Evolutionary conservation across 768 basidiomycete genomes (phyloP).

Genomic region (Hortiboletus campestris): DNA sequence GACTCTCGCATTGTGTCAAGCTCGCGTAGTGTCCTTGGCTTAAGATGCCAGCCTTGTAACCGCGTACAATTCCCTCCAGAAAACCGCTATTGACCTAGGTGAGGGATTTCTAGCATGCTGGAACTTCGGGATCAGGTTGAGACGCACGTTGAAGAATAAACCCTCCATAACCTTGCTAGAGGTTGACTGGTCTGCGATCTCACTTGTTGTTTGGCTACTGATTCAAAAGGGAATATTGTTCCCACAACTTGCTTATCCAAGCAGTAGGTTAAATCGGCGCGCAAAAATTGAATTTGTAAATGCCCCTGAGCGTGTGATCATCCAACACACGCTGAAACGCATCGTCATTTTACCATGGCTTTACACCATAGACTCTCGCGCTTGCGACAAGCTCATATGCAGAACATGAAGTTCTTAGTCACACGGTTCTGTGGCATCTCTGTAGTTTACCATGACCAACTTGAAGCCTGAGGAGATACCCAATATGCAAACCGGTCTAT

Average conservation of each 20-base stretch:
- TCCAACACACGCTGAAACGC: no score
- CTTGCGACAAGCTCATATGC: no score
- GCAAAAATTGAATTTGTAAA: background rate
- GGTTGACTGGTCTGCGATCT: background rate
- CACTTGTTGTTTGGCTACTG: background rate
- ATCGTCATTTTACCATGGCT: no score
- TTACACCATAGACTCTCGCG: no score
- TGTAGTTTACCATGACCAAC: no score
- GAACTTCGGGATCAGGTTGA: background rate
- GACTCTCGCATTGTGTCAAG: constrained; percentile 93
- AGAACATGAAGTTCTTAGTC: no score
- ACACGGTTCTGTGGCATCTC: no score
- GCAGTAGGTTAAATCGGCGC: background rate
- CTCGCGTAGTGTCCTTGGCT: constrained; percentile 89
- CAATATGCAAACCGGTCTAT: background rate
- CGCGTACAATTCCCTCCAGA: constrained; percentile 80
- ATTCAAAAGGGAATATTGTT: constrained; percentile 17
- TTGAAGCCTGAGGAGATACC: no score
- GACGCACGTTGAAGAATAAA: constrained; percentile 80
- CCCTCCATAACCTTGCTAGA: constrained; percentile 64
- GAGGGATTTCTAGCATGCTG: constrained; percentile 14
- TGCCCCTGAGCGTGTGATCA: background rate
- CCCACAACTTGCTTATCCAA: constrained; percentile 11
- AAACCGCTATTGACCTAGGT: constrained; percentile 70
- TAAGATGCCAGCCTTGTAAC: constrained; percentile 92